Percentiles rank a stretch among this genome's conserved stretches.
Conservation (phyloP, 345 rosid genomes). For the Anacardium occidentale region DNA sequence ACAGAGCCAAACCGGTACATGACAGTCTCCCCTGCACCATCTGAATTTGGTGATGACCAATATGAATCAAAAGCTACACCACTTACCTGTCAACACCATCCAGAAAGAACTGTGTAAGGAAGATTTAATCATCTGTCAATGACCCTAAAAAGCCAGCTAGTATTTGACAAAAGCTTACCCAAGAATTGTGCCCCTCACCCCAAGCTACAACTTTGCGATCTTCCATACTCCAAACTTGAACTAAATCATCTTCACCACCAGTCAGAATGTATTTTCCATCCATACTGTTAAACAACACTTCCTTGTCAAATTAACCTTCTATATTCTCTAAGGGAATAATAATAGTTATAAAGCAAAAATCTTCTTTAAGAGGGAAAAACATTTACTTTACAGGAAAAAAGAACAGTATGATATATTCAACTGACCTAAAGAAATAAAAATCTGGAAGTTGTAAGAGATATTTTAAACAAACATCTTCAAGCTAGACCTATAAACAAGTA, state of each 20-base stretch:
- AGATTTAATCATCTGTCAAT: constrained; percentile 14
- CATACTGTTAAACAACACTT: constrained; percentile 55
- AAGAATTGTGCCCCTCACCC: constrained; percentile 99
- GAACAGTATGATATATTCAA: not conserved
- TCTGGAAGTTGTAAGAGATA: constrained; percentile 7
- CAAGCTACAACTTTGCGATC: constrained; percentile 98
- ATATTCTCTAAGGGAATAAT: constrained; percentile 8
- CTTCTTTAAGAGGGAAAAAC: no score
- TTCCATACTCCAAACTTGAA: constrained; percentile 99
- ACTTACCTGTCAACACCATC: constrained; percentile 73
- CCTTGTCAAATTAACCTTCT: constrained; percentile 15
- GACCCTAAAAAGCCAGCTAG: constrained; percentile 9
- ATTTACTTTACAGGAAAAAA: constrained; percentile 1
- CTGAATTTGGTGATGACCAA: constrained; percentile 87
- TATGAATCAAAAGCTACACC: constrained; percentile 98
- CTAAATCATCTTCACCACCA: constrained; percentile 99
- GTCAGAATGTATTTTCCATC: constrained; percentile 96
- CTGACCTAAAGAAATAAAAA: not conserved
- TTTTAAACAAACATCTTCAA: constrained; percentile 6
- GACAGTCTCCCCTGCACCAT: constrained; percentile 76
- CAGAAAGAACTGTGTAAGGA: constrained; percentile 24
- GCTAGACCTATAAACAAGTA: constrained; percentile 2
- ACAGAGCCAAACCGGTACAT: constrained; percentile 98
- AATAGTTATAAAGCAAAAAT: not conserved
- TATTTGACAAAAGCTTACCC: constrained; percentile 56